phyloP scores from a whole-genome alignment of 768 basidiomycete species.

The Phlegmacium glaucopus region DNA sequence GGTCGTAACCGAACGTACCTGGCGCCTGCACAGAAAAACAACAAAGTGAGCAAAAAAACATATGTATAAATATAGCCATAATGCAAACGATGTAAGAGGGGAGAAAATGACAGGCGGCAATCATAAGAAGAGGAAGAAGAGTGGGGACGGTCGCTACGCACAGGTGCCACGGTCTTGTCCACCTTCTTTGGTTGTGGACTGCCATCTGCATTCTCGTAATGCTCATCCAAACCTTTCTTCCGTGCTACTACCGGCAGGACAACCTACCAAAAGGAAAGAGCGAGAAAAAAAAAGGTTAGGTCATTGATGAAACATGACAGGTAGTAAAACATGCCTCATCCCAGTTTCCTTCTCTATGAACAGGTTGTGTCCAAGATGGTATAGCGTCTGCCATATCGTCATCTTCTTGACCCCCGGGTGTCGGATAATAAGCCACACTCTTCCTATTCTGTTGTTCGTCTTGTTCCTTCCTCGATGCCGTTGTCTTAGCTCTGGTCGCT shows the following conservation, averaged over 20 bases:
- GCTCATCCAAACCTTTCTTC: slow-evolving; percentile 72
- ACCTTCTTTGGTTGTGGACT: slow-evolving; percentile 52
- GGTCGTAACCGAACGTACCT: slow-evolving; percentile 79
- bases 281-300: slow-evolving; percentile 1
- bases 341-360: slow-evolving; percentile 71
- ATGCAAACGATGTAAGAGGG: background rate
- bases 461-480: slow-evolving; percentile 34
- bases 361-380: slow-evolving; percentile 78
- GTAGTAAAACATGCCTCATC: slow-evolving; percentile 58
- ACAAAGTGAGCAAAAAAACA: slow-evolving; percentile 2
- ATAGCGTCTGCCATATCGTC: slow-evolving; percentile 67
- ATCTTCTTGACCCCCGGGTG: slow-evolving; percentile 41
- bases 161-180: slow-evolving; percentile 49
- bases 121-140: slow-evolving; percentile 2
- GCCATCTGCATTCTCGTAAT: slow-evolving; percentile 70
- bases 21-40: slow-evolving; percentile 50
- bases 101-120: slow-evolving; percentile 1
- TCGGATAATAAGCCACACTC: slow-evolving; percentile 70
- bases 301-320: slow-evolving; percentile 5
- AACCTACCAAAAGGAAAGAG: slow-evolving; percentile 43
- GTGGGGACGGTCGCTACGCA: slow-evolving; percentile 30
- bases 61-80: background rate
- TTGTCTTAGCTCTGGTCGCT: slow-evolving; percentile 37
- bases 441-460: slow-evolving; percentile 42
- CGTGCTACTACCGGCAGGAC: slow-evolving; percentile 82